phyloP scores from a whole-genome alignment of 1,284 basidiomycete species.

The Serendipita sp. region DNA sequence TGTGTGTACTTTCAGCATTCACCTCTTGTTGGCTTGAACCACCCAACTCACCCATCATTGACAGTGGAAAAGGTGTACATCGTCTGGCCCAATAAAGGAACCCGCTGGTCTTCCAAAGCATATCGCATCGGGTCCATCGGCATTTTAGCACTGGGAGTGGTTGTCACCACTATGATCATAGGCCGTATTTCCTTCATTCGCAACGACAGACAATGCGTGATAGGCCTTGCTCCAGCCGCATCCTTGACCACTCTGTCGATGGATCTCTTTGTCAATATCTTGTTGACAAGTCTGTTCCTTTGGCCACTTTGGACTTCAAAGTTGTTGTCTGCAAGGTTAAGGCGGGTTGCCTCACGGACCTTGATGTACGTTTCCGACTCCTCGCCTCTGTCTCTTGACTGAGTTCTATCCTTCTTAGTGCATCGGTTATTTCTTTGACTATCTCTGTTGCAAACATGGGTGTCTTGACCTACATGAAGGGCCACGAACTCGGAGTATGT shows the following conservation, averaged over 20 bases:
- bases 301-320: background rate
- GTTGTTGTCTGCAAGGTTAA: background rate
- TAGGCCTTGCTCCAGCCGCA: background rate
- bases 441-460: background rate
- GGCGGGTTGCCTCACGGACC: background rate
- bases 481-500: background rate
- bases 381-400: background rate
- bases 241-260: background rate
- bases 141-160: background rate
- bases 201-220: background rate
- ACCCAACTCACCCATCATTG: background rate
- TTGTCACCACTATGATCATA: background rate
- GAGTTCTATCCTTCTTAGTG: background rate
- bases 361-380: background rate
- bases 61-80: slow-evolving; percentile 3
- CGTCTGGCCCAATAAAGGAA: background rate
- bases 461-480: background rate
- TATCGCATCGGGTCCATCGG: background rate
- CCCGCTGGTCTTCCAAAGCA: background rate
- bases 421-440: background rate
- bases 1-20: background rate
- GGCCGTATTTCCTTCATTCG: background rate
- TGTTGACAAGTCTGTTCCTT: background rate
- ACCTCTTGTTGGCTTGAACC: background rate
- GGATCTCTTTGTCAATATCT: background rate